phyloP scores from a whole-genome alignment of 345 rosid species.

The Gynandropsis gynandra region DNA sequence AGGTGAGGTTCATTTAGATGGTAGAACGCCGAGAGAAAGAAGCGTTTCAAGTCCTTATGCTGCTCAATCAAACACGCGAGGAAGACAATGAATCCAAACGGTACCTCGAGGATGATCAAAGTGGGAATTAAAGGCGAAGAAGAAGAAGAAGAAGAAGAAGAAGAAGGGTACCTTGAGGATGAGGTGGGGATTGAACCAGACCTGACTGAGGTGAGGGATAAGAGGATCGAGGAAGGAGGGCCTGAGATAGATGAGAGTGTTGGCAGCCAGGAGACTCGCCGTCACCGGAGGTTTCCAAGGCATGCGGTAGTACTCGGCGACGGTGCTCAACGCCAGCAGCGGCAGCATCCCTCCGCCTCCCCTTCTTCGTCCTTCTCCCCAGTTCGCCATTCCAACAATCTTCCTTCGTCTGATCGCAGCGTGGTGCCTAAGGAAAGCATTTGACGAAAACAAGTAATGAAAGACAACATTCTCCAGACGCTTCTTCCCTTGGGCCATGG shows the following conservation, averaged over 20 bases:
- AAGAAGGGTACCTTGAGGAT: conserved; percentile 54
- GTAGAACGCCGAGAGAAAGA: conserved; percentile 78
- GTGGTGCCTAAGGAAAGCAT: no score
- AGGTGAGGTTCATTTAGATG: conserved; percentile 80
- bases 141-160: not conserved
- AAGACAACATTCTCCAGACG: not conserved
- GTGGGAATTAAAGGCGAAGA: conserved; percentile 44
- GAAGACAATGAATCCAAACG: not conserved
- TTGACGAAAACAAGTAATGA: no score
- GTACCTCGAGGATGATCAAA: not conserved
- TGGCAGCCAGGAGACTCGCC: conserved; percentile 70
- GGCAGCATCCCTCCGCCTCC: conserved; percentile 63
- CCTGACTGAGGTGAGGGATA: conserved; percentile 60
- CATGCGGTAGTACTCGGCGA: conserved; percentile 59
- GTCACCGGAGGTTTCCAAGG: conserved; percentile 94
- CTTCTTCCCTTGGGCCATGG: not conserved
- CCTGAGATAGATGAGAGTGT: conserved; percentile 61
- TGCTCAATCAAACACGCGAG: conserved; percentile 27
- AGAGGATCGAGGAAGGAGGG: conserved; percentile 52
- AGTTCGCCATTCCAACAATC: conserved; percentile 23
- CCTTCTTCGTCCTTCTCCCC: conserved; percentile 30
- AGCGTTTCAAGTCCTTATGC: conserved; percentile 69
- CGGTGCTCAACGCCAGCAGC: conserved; percentile 63
- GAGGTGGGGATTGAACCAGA: conserved; percentile 85
- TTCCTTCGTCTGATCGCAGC: no score